phyloP scores from a whole-genome alignment of 2,329 filamentous ascomycete genomes.

The Graphilbum ipis-grandicollis region DNA sequence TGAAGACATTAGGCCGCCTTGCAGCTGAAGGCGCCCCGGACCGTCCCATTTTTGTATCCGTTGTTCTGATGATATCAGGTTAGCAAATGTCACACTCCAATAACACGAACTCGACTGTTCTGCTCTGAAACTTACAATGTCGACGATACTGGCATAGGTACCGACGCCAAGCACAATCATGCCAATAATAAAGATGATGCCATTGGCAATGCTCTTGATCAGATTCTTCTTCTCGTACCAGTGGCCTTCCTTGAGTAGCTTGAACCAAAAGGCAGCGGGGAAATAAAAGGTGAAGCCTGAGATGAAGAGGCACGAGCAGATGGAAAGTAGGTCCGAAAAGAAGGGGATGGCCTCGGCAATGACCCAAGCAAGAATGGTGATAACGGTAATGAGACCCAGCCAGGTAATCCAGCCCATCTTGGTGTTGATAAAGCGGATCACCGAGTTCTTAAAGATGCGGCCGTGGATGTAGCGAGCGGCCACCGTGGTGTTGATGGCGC shows the following conservation, averaged over 20 bases:
- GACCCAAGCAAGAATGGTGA: constrained; percentile 51
- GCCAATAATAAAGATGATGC: constrained; percentile 2
- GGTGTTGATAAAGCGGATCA: constrained; percentile 30
- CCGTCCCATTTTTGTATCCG: neutral
- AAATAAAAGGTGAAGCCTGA: constrained; percentile 25
- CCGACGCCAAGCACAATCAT: constrained; percentile 2
- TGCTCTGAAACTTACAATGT: constrained; percentile 3
- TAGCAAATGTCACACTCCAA: neutral
- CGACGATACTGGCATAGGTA: constrained; percentile 6
- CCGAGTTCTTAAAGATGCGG: constrained; percentile 23
- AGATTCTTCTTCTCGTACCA: constrained; percentile 13
- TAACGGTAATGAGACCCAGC: constrained; percentile 35
- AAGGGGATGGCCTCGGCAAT: constrained; percentile 58
- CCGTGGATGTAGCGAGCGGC: constrained; percentile 28
- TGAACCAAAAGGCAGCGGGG: constrained; percentile 17
- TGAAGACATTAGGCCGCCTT: too few relatives aligned
- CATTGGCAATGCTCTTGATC: constrained; percentile 1
- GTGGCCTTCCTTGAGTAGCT: constrained; percentile 15
- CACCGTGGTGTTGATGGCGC: constrained; percentile 16
- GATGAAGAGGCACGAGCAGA: constrained; percentile 31
- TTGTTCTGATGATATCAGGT: neutral
- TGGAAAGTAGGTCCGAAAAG: constrained; percentile 49
- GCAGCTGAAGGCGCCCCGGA: neutral
- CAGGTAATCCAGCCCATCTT: constrained; percentile 29
- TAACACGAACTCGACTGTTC: neutral